Base-by-base conservation (phyloP, 129 eudicot genomes). In the Escallonia rubra region DNA sequence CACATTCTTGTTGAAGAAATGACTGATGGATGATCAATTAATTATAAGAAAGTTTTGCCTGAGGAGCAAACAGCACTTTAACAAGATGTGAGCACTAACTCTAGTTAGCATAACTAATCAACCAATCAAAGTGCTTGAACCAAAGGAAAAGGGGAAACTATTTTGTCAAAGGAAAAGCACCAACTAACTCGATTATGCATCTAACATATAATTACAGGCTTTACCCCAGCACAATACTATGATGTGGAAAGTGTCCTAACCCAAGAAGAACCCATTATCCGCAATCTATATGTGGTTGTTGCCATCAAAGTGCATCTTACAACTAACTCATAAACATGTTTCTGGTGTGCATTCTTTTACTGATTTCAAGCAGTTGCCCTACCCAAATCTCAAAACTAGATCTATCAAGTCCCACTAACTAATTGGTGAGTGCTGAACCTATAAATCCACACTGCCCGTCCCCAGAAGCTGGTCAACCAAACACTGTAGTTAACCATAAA, bases 111-210 rank as follows among this genome's bases (percentile, higher is more conserved):
- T 4, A 40, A 65, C 57, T 39, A 54, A 43, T 59, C 57, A 51
- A 38, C 43, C 74, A 47, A 5, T 70, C 14, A 47, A 53, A 52
- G 50, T 64, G 68, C 43, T 47, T 64, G 56, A 46, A 47, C 56
- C 45, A 62, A 43, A 45, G 6, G 7, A 14, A 63, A 64, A 16
- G 23, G 47, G 12, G 0, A 46, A 64, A 46, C 16, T 23, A 23
- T 1, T 23, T 23, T 23, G 34, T 23, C 34, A 53, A 12, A 14
- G 34, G 41, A 66, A 66, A 41, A 7, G 51, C 61, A 14, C 48
- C 71, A 52, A 66, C 51, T 15, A 53, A 3, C 43, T 55, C 8
- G 43, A 42, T 43, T 34, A 64, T 45, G 8, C 57, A 64, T 44
- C 53, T n/a, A 62, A 62, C 43, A 41, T 60, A 60, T 23, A 54